phyloP scores from a whole-genome alignment of 2,329 filamentous ascomycete genomes.

The Elsinoe perseae region DNA sequence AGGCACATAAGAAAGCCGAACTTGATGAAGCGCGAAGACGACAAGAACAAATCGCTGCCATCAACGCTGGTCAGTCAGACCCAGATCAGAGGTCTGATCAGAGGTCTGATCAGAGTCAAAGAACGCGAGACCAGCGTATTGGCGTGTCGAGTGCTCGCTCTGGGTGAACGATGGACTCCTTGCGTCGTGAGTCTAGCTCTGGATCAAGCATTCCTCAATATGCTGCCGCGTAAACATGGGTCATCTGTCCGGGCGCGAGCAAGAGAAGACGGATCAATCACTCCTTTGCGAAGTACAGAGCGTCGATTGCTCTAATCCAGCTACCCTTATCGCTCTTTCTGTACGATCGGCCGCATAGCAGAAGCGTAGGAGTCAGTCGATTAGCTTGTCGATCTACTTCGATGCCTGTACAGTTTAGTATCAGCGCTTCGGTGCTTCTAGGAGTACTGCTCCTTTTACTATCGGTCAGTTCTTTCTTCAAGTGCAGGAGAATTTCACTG shows the following conservation, averaged over 20 bases:
- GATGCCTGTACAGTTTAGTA: not conserved
- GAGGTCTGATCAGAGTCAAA: constrained; percentile 23
- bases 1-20: constrained; percentile 27
- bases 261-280: not conserved
- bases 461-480: not conserved
- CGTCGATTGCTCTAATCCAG: not conserved
- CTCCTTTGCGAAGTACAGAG: not conserved
- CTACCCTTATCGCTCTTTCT: not conserved
- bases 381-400: not conserved
- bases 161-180: not conserved
- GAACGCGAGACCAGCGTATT: constrained; percentile 26
- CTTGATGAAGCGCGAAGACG: constrained; percentile 27
- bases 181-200: not conserved
- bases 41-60: constrained; percentile 18
- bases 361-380: not conserved
- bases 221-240: constrained; percentile 1
- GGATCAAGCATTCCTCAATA: constrained; percentile 9
- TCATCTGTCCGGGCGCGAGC: not conserved
- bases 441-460: not conserved
- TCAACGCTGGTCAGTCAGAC: constrained; percentile 15
- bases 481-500: not conserved
- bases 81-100: constrained; percentile 19
- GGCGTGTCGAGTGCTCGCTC: constrained; percentile 20
- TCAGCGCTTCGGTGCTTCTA: not conserved
- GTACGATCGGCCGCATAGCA: not conserved